Evolutionary conservation across 768 basidiomycete species (phyloP), one percentile per base, ranked within the genome.

Genomic region (Gyrodon lividus): DNA sequence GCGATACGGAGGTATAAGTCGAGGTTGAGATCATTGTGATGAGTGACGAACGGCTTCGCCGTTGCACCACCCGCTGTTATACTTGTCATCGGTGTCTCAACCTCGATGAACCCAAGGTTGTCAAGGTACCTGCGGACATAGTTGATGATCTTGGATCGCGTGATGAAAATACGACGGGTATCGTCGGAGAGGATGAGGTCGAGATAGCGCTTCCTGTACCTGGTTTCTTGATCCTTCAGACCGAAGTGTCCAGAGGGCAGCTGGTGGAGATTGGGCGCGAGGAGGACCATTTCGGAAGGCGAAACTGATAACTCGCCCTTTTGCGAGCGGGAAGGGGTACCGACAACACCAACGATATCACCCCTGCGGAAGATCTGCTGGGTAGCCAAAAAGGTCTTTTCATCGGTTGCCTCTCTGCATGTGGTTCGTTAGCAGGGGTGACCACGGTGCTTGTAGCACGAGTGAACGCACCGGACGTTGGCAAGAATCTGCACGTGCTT

Each of bases 11-110:
- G 88, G 81, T 88, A 98, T 9, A 99, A 77, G 69, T 99, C 94
- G 63, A 98, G 85, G 70, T 92, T 79, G 55, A 99, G 89, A 68
- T 98, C 96, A 75, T 99, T 99, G 75, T 99, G 97, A 69, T 98
- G 97, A 0, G 96, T 99, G 68, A 99, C 67, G 76, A 99, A 99
- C 3, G 97, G 97, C 79, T 98, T 98, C 61, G 97, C 97, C 1
- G 94, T 98, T 13, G 97, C 97, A 49, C 97, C 97, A 23, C 97
- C 97, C 1, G 97, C 97, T 59, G 91, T 82, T 77, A 97, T 82
- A 63, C 88, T 94, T 73, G 90, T 99, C 79, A 99, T 97, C 6
- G 97, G 97, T 1, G 97, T 99, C 73, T 99, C 96, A 56, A 98
- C 95, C 72, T 99, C 97, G 71, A 98, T 84, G 79, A 99, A 99